Base-by-base conservation (phyloP, 768 basidiomycete genomes). In the Lentinula detonsa region DNA sequence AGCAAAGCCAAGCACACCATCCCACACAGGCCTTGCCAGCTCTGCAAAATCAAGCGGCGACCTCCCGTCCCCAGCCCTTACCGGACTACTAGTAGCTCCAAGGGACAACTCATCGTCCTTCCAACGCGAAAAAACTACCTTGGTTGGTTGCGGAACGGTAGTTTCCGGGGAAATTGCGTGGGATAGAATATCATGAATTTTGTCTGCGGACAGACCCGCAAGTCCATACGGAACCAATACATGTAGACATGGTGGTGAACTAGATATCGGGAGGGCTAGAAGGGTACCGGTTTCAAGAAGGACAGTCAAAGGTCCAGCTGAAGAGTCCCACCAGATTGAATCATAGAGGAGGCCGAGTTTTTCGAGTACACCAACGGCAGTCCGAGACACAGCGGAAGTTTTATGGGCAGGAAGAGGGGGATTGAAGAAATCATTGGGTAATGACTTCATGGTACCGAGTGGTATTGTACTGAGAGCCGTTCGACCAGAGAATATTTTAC, bases 41-140 rank as follows among this genome's bases (percentile, higher is more conserved):
- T 52, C 53, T 9, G 60, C 53, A 21, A 61, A 61, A 37, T 61
- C 60, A 18, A 61, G 39, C 50, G 60, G 60, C 7, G 60, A 33
- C n/a, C 60, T 53, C 40, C 42, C 50, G 18, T 52, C 53, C 5
- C 51, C 50, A n/a, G 42, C 40, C 31, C 4, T 52, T 2, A 52
- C 31, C 21, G 60, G 60, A 54, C 51, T 53, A 55, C 51, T 61
- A 15, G 60, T 55, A 5, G 60, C 60, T 23, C 60, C 60, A 21
- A 40, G 40, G 4, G 60, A 42, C 23, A 61, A 37, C n/a, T 45
- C 42, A 31, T 61, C 60, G n/a, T 52, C 48, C 33, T 52, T 55
- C 60, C 60, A 61, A 16, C 34, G 16, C 9, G 60, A 61, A 15
- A n/a, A 11, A n/a, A 61, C 13, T 16, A 45, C 23, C 16, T 61